Percentiles rank a stretch among this genome's conserved stretches.
phyloP scores from a whole-genome alignment of 768 basidiomycete species.

The Pulveroboletus sp. region DNA sequence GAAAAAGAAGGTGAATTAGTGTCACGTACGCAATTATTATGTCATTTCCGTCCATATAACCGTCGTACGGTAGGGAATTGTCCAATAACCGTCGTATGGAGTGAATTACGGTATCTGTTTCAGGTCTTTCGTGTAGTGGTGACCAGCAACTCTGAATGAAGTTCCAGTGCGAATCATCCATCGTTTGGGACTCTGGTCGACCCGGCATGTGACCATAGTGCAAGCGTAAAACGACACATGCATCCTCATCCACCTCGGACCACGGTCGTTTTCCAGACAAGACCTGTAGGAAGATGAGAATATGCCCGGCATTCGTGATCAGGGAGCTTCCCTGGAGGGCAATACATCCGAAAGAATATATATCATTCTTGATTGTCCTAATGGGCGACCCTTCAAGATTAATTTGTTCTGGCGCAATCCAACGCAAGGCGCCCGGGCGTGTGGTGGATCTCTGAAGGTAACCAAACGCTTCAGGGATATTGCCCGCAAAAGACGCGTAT shows the following conservation, averaged over 20 bases:
- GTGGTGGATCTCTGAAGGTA: too few relatives aligned
- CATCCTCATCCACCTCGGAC: not conserved
- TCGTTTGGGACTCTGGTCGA: not conserved
- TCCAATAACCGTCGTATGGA: not conserved
- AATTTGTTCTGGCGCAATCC: conserved; percentile 22
- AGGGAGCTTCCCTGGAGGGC: too few relatives aligned
- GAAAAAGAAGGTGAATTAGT: not conserved
- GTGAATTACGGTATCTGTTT: not conserved
- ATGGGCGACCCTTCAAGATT: conserved; percentile 9
- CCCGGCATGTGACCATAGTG: not conserved
- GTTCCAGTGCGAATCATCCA: conserved; percentile 1
- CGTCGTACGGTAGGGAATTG: not conserved
- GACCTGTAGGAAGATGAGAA: too few relatives aligned
- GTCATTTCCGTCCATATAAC: not conserved
- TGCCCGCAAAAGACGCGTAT: too few relatives aligned
- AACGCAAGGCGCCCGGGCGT: not conserved
- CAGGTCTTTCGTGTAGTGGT: not conserved
- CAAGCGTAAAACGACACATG: conserved; percentile 8
- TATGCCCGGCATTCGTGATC: too few relatives aligned
- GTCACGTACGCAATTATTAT: conserved; percentile 19
- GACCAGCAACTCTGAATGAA: conserved; percentile 4
- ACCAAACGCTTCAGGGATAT: too few relatives aligned
- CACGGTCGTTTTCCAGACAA: conserved; percentile 4
- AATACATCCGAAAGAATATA: not conserved
- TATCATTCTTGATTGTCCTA: conserved; percentile 4